A percentile compares a stretch with the other conserved stretches of the same genome.
These are phyloP conservation scores for Alternaria sp. DNA, from an alignment of 2,329 filamentous ascomycete species.

Conservation along the genomic window DNA sequence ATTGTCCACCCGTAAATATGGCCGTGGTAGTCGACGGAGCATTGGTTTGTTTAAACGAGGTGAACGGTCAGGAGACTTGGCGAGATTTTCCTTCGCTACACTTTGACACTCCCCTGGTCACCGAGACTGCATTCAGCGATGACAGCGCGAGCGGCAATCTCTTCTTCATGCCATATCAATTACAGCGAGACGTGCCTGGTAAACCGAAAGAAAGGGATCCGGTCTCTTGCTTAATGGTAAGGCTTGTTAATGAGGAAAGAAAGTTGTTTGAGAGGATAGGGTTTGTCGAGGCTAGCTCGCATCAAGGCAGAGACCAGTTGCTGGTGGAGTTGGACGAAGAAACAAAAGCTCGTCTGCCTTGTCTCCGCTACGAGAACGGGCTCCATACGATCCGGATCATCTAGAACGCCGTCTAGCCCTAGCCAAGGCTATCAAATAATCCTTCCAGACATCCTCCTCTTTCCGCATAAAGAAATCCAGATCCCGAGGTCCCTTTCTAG, in stretches of 20 bases:
- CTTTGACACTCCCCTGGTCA: not conserved
- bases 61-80: not conserved
- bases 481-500: not conserved
- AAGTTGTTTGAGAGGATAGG: slow-evolving; percentile 2
- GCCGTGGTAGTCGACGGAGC: not conserved
- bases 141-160: not conserved
- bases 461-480: not conserved
- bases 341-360: slow-evolving; percentile 13
- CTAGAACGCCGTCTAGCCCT: slow-evolving; percentile 1
- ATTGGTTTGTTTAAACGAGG: not conserved
- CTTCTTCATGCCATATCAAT: slow-evolving; percentile 1
- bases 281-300: not conserved
- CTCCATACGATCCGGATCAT: slow-evolving; percentile 17
- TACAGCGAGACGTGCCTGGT: not conserved
- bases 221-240: not conserved
- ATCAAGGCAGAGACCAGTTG: not conserved
- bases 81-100: not conserved
- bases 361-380: slow-evolving; percentile 16
- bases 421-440: not conserved
- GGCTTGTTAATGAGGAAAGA: not conserved
- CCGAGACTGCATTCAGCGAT: not conserved
- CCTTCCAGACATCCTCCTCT: not conserved
- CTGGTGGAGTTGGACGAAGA: slow-evolving; percentile 9
- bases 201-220: not conserved
- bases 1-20: not conserved